A percentile compares a stretch with the other conserved stretches of the same genome.
phyloP scores from a whole-genome alignment of 805 yeast species.

The Wickerhamomyces kurtzmanii region DNA sequence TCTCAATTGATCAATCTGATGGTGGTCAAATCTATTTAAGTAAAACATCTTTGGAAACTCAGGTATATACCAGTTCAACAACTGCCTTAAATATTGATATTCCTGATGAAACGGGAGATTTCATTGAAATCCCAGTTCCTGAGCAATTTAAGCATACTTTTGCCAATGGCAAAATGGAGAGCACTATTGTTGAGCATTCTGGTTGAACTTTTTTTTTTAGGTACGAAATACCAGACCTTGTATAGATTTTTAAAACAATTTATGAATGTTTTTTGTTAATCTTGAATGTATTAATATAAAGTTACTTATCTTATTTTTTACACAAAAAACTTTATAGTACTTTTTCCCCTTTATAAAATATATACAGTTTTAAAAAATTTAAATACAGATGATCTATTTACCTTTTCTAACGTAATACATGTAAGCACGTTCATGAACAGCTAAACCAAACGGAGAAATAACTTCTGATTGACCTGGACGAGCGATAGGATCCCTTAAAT shows the following conservation, averaged over 20 bases:
- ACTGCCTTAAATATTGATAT: constrained; percentile 81
- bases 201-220: constrained; percentile 32
- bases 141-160: constrained; percentile 83
- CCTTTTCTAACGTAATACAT: constrained; percentile 85
- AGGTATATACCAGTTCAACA: constrained; percentile 75
- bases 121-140: constrained; percentile 74
- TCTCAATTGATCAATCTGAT: constrained; percentile 82
- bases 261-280: too few relatives aligned
- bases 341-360: too few relatives aligned
- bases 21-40: constrained; percentile 77
- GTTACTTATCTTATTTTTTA: too few relatives aligned
- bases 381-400: constrained; percentile 13
- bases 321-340: too few relatives aligned
- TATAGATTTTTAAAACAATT: not conserved
- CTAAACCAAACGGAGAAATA: constrained; percentile 76
- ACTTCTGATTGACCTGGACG: constrained; percentile 96
- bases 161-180: constrained; percentile 47
- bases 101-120: constrained; percentile 65
- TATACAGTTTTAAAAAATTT: not conserved
- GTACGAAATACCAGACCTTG: too few relatives aligned
- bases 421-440: constrained; percentile 86
- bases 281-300: too few relatives aligned
- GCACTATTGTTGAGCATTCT: constrained; percentile 74
- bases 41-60: constrained; percentile 59
- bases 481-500: constrained; percentile 92